phyloP scores from a whole-genome alignment of 2,329 filamentous ascomycete species.

The Colletotrichum liriopes region DNA sequence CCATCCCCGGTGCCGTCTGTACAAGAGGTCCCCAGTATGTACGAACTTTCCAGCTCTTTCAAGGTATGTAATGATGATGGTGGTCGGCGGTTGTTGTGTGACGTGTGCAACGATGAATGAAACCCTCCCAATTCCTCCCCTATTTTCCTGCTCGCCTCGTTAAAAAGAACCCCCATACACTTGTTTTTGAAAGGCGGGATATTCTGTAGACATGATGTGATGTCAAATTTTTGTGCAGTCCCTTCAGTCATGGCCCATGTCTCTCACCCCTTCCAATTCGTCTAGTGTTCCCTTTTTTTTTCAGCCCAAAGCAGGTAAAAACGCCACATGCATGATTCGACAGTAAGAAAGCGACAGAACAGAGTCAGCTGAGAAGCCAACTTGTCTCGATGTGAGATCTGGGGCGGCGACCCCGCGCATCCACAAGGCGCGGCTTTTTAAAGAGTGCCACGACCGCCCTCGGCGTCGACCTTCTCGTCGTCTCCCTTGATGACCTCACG shows the following conservation, averaged over 20 bases:
- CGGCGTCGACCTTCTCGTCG: slow-evolving; percentile 44
- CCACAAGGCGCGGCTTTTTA: slow-evolving; percentile 19
- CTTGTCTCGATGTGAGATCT: slow-evolving; percentile 13
- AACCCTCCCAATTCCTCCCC: not conserved
- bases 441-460: slow-evolving; percentile 44
- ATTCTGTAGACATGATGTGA: not conserved
- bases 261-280: slow-evolving; percentile 18
- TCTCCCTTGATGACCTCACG: slow-evolving; percentile 54
- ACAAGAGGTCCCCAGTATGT: slow-evolving; percentile 29
- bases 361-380: not conserved
- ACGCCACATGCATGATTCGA: slow-evolving; percentile 38
- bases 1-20: slow-evolving; percentile 21
- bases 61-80: slow-evolving; percentile 24
- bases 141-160: not conserved
- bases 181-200: slow-evolving; percentile 1
- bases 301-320: slow-evolving; percentile 27
- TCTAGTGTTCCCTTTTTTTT: slow-evolving; percentile 29
- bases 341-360: slow-evolving; percentile 18
- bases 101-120: not conserved
- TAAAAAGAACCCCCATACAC: slow-evolving; percentile 9
- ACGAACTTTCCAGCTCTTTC: slow-evolving; percentile 26
- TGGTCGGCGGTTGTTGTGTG: slow-evolving; percentile 17
- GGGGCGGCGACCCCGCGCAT: slow-evolving; percentile 1
- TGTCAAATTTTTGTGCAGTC: slow-evolving; percentile 23
- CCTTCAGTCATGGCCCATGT: slow-evolving; percentile 24